A percentile compares a stretch with the other conserved stretches of the same genome.
Conservation (phyloP, 139 green algal genomes). For the Tetradesmus obliquus region DNA sequence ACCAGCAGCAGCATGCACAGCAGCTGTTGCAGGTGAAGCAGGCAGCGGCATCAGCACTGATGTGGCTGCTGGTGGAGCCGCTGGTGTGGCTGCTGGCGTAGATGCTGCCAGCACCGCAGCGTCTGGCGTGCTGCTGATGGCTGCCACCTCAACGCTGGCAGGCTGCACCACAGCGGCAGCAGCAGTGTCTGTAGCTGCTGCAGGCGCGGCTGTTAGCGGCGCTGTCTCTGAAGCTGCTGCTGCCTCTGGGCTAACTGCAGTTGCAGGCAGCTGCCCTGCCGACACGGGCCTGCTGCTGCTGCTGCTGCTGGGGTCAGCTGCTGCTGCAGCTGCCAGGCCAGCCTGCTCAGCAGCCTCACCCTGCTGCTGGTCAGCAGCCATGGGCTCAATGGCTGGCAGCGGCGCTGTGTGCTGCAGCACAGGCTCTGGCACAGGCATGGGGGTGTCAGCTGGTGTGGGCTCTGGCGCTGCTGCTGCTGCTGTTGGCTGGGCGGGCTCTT, state of each 20-base stretch:
- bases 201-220: not conserved
- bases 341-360: not conserved
- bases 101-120: not conserved
- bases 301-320: not conserved
- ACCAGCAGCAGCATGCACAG: not conserved
- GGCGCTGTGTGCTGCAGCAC: not conserved
- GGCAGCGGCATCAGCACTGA: not conserved
- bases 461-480: not conserved
- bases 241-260: not conserved
- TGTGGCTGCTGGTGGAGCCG: not conserved
- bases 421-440: not conserved
- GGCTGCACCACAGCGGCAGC: not conserved
- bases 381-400: not conserved
- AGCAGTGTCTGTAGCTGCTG: not conserved
- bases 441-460: not conserved
- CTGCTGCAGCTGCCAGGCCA: not conserved
- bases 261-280: not conserved
- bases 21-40: conserved; percentile 5
- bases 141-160: not conserved
- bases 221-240: not conserved
- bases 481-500: not conserved
- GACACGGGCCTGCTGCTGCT: not conserved
- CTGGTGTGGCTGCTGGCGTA: not conserved
- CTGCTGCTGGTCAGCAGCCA: not conserved
- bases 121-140: not conserved